Evolutionary conservation across 2,329 filamentous ascomycete species (phyloP).

Genomic region (Fusarium poae): DNA sequence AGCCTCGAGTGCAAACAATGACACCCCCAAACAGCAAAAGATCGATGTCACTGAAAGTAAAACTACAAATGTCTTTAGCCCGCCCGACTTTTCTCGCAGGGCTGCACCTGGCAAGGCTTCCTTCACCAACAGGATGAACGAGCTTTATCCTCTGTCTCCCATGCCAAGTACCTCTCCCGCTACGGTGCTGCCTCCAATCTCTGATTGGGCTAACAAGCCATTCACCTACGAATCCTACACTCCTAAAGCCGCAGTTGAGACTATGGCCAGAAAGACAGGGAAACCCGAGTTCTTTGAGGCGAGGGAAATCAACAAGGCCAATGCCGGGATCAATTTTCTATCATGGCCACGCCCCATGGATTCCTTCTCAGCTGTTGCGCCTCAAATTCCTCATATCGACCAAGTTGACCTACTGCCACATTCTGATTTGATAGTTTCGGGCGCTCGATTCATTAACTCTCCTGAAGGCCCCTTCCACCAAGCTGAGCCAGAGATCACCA

Average conservation of each 20-base stretch:
- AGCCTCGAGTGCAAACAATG: background rate
- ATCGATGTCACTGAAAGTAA: background rate
- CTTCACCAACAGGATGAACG: background rate
- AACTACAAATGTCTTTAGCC: background rate
- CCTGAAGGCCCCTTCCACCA: constrained; percentile 23
- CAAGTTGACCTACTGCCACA: background rate
- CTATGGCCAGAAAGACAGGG: constrained; percentile 54
- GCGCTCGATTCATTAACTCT: constrained; percentile 52
- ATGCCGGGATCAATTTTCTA: constrained; percentile 17
- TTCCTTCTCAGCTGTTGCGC: background rate
- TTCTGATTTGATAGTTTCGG: constrained; percentile 49
- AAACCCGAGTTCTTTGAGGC: constrained; percentile 58
- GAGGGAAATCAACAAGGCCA: constrained; percentile 54
- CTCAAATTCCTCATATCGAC: background rate
- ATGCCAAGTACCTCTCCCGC: constrained; percentile 10
- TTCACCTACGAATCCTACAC: constrained; percentile 2
- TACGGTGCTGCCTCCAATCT: constrained; percentile 35
- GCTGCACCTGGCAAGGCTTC: constrained; percentile 4
- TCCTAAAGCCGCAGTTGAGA: constrained; percentile 40
- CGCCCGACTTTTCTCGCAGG: background rate
- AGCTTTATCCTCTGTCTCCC: constrained; percentile 19
- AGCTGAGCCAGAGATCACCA: constrained; percentile 10
- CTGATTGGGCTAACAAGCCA: constrained; percentile 23
- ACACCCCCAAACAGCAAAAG: background rate
- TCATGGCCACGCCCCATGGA: background rate